Base-by-base conservation (phyloP, 2,329 filamentous ascomycete genomes). In the Ophiostoma australiae region DNA sequence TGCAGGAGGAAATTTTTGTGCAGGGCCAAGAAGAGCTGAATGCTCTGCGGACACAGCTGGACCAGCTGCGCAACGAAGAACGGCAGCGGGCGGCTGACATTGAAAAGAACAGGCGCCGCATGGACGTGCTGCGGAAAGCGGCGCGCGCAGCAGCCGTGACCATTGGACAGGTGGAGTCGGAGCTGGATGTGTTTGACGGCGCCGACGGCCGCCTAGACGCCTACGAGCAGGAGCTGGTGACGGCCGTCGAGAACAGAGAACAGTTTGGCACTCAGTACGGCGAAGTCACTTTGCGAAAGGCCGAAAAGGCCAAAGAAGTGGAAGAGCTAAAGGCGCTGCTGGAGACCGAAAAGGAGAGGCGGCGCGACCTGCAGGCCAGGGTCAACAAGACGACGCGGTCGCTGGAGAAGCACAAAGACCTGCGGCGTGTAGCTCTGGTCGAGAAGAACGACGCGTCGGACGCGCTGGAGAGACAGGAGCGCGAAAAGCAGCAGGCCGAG, bases 171-270 rank as follows among this genome's bases (percentile, higher is more conserved):
- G 76, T 85, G 67, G 76, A 86, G 41, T 86, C 87, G 70, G 86
- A 88, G 65, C 83, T 96, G 55, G 89, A 92, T 73, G 84, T 81
- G 35, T 86, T 87, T 67, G 86, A 91, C 72, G 89, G 90, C 3
- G 87, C 88, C 70, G 92, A 93, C 76, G 89, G 87, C 68, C 84
- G 85, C 69, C 81, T 94, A 0, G 85, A 88, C 66, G 81, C 81
- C 15, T 81, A 93, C 1, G 85, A 85, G 70, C 79, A 82, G 20
- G 82, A 87, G 67, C 83, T 96, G 0, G 80, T 82, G 71, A 86
- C 89, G 8, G 78, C 78, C 2, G 78, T 84, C 73, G 79, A 80
- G 15, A 77, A 81, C 58, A 76, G 81, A 31, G 80, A 84, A 1
- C 82, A 84, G 67, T 81, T 85, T 35, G 85, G 88, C 77, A 76